These are phyloP conservation scores for Fraxinus greggii DNA, from an alignment of 305 asterid genomes.

Conservation along the genomic window DNA sequence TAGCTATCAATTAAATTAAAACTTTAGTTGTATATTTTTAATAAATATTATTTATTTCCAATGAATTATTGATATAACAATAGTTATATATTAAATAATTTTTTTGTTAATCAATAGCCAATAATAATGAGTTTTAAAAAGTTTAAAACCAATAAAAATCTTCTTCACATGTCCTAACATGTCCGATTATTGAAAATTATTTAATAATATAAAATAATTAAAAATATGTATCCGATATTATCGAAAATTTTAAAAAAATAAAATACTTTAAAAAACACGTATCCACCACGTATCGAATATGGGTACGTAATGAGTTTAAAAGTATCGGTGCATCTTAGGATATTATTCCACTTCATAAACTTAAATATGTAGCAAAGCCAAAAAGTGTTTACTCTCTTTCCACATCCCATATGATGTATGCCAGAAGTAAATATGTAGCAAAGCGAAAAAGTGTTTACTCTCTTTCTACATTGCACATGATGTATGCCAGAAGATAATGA, in stretches of 20 bases:
- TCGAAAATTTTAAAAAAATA: neutral
- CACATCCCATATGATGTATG: neutral
- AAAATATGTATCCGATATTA: neutral
- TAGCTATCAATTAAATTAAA: neutral
- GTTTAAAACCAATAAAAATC: neutral
- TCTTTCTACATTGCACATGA: neutral
- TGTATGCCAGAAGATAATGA: conserved; percentile 2
- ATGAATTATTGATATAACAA: neutral
- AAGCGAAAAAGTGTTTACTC: neutral
- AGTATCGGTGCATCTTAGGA: neutral
- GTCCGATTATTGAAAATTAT: neutral
- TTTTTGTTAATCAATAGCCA: neutral
- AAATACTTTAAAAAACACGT: neutral
- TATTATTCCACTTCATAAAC: conserved; percentile 13
- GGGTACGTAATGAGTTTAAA: neutral
- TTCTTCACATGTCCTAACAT: neutral
- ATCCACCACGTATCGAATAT: no score
- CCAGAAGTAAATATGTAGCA: conserved; percentile 12
- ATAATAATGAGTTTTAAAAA: neutral
- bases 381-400: neutral
- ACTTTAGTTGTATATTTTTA: neutral
- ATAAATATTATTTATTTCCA: neutral
- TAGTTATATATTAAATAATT: neutral
- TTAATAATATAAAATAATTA: no score
- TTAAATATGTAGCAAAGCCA: conserved; percentile 7